Evolutionary conservation across 2,329 filamentous ascomycete genomes (phyloP).

Genomic region (Paradendryphiella salina): DNA sequence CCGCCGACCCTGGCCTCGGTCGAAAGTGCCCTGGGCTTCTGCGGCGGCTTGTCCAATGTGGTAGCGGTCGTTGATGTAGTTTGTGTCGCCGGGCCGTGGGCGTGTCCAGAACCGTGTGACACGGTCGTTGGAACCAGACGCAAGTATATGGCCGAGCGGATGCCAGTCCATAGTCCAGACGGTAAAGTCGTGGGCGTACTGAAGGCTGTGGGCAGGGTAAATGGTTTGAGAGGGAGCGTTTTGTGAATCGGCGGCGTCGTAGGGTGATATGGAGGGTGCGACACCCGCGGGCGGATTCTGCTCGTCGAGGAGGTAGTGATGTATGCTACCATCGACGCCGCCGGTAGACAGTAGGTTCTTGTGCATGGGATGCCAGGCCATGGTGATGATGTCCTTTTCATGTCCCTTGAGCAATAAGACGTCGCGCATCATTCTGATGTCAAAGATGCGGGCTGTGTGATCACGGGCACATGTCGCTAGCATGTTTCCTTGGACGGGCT

Average conservation of each 20-base stretch:
- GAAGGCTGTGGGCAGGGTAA: slow-evolving; percentile 83
- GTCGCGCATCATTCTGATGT: slow-evolving; percentile 97
- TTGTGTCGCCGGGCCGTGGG: slow-evolving; percentile 82
- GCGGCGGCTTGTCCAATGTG: slow-evolving; percentile 94
- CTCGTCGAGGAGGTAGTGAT: slow-evolving; percentile 95
- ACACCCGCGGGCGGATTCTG: slow-evolving; percentile 80
- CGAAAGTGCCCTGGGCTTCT: slow-evolving; percentile 93
- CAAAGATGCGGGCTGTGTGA: slow-evolving; percentile 89
- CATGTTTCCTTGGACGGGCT: slow-evolving; percentile 78
- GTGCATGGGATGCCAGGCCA: slow-evolving; percentile 93
- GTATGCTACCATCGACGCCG: slow-evolving; percentile 83
- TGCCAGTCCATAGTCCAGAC: slow-evolving; percentile 99
- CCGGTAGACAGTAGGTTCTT: slow-evolving; percentile 87
- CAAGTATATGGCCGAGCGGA: slow-evolving; percentile 90
- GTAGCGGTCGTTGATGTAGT: slow-evolving; percentile 85
- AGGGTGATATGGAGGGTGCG: slow-evolving; percentile 73
- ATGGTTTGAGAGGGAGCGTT: slow-evolving; percentile 87
- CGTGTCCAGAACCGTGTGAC: slow-evolving; percentile 97
- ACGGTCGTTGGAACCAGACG: slow-evolving; percentile 93
- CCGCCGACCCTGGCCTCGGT: slow-evolving; percentile 73
- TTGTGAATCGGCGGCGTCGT: slow-evolving; percentile 78
- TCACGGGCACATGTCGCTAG: slow-evolving; percentile 92
- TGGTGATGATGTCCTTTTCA: slow-evolving; percentile 91
- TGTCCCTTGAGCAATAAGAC: slow-evolving; percentile 91
- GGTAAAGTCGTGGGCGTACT: slow-evolving; percentile 88